phyloP scores from a whole-genome alignment of 805 yeast species.

The Yarrowia deformans region DNA sequence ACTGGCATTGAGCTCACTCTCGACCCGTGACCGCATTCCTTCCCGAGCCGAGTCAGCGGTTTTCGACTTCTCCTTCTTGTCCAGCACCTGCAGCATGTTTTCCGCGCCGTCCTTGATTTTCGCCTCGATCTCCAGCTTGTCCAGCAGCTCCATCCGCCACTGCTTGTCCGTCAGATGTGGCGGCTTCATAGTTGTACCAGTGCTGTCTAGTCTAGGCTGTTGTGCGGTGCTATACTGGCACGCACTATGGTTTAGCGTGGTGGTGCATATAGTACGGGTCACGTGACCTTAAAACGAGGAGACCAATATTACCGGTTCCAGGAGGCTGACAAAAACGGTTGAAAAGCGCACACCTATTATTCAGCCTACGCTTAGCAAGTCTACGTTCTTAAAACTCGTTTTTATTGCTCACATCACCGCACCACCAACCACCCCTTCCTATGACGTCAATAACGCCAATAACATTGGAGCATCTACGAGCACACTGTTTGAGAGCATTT shows the following conservation, averaged over 20 bases:
- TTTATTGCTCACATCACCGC: no score
- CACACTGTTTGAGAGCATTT: no score
- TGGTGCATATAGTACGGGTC: neutral
- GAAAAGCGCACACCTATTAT: no score
- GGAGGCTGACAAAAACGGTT: no score
- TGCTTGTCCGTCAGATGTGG: slow-evolving; percentile 40
- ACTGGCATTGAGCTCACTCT: slow-evolving; percentile 47
- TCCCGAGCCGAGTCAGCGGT: slow-evolving; percentile 31
- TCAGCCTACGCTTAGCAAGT: no score
- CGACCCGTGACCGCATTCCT: slow-evolving; percentile 42
- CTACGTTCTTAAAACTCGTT: no score
- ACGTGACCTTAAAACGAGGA: neutral
- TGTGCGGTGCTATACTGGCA: neutral
- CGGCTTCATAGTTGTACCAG: slow-evolving; percentile 28
- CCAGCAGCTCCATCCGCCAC: slow-evolving; percentile 45
- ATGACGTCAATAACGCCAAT: no score
- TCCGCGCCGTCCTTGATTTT: slow-evolving; percentile 52
- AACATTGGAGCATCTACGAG: no score
- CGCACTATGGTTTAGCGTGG: neutral
- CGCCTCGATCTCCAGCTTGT: slow-evolving; percentile 50
- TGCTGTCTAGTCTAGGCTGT: neutral
- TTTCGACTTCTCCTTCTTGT: slow-evolving; percentile 38
- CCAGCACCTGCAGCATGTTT: slow-evolving; percentile 49
- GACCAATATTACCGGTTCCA: no score
- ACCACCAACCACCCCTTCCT: no score